A percentile compares a stretch with the other conserved stretches of the same genome.
These are phyloP conservation scores for Amylostereum chailletii DNA, from an alignment of 1,284 basidiomycete genomes.

Conservation along the genomic window DNA sequence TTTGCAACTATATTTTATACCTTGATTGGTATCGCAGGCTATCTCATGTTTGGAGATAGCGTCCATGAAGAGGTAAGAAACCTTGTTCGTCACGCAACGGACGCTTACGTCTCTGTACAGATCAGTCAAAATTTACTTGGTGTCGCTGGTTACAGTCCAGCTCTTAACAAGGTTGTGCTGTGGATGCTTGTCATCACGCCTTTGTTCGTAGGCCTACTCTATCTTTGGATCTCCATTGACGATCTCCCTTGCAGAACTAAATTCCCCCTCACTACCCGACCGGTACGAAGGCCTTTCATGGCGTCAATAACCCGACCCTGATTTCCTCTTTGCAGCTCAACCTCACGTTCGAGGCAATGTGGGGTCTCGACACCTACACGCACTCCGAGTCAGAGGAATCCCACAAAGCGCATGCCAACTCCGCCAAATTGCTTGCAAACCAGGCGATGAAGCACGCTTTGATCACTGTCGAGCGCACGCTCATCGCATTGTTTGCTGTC, in stretches of 20 bases:
- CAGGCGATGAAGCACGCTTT: constrained; percentile 33
- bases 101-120: constrained; percentile 25
- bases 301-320: not conserved
- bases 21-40: constrained; percentile 79
- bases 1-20: constrained; percentile 76
- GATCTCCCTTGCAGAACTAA: constrained; percentile 52
- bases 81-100: not conserved
- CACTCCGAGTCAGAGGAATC: constrained; percentile 29
- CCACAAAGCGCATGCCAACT: constrained; percentile 15
- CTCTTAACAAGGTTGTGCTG: constrained; percentile 71
- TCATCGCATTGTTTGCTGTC: constrained; percentile 54
- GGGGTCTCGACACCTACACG: constrained; percentile 47
- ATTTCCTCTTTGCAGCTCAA: constrained; percentile 47
- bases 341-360: constrained; percentile 67
- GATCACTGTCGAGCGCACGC: constrained; percentile 49
- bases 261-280: constrained; percentile 80
- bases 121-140: constrained; percentile 81
- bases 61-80: constrained; percentile 78
- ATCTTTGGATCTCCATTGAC: not conserved
- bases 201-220: constrained; percentile 39
- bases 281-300: constrained; percentile 40
- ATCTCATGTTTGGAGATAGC: constrained; percentile 82
- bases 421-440: constrained; percentile 4
- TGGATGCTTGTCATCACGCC: constrained; percentile 90
- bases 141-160: constrained; percentile 67